These are phyloP conservation scores for Cupressus sempervirens DNA, from an alignment of 75 land plant species.

Conservation along the genomic window DNA sequence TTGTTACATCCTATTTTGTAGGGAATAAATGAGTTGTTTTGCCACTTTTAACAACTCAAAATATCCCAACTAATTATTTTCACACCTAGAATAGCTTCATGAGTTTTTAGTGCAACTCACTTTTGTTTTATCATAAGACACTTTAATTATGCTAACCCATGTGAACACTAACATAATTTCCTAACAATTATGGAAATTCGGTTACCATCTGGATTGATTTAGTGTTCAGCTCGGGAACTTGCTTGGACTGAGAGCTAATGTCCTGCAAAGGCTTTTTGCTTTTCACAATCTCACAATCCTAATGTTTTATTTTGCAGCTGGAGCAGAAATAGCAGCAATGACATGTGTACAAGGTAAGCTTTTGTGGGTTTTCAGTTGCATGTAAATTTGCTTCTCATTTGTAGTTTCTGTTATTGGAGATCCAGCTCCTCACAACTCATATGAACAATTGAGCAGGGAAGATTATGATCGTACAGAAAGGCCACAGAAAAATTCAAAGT, in stretches of 20 bases:
- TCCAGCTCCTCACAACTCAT: not conserved
- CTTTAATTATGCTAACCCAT: too few species aligned
- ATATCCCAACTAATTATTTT: too few species aligned
- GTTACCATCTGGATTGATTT: not conserved
- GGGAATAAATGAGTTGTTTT: too few species aligned
- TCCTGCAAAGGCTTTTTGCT: not conserved
- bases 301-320: constrained; percentile 2
- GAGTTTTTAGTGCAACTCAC: too few species aligned
- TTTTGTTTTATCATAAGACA: too few species aligned
- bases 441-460: not conserved
- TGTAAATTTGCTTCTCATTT: not conserved
- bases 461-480: not conserved
- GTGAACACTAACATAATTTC: too few species aligned
- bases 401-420: not conserved
- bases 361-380: not conserved
- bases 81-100: too few species aligned
- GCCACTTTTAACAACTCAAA: too few species aligned
- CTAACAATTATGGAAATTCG: not conserved
- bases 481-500: not conserved
- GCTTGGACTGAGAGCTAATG: not conserved
- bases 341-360: not conserved
- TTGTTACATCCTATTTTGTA: too few species aligned
- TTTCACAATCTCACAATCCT: not conserved
- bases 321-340: constrained; percentile 2
- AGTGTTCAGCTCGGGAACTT: not conserved